Conservation (phyloP, 163 green algal genomes). For the Scenedesmus sp. region DNA sequence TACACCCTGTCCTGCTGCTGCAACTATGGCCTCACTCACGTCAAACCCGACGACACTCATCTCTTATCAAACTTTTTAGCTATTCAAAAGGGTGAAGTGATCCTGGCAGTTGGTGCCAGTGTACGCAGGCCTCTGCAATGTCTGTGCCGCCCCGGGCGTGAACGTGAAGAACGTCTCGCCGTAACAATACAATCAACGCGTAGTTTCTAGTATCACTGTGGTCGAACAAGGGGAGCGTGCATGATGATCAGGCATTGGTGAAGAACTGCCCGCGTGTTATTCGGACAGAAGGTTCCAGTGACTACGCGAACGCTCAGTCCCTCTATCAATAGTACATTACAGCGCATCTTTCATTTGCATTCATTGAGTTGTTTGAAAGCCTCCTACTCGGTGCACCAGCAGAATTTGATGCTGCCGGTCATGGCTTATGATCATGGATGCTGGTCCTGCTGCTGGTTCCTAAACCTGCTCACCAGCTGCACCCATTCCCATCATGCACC, state of each 20-base stretch:
- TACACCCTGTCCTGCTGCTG: background rate
- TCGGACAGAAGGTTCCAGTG: constrained; percentile 2
- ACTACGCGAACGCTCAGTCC: background rate
- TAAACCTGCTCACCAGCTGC: background rate
- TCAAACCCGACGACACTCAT: constrained; percentile 54
- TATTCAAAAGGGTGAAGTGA: background rate
- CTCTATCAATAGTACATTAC: too few species aligned
- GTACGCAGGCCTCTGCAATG: background rate
- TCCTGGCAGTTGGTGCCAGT: background rate
- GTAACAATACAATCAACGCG: background rate
- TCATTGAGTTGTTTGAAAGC: too few species aligned
- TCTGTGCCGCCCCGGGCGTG: background rate
- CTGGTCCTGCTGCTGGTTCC: background rate
- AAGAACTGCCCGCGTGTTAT: background rate
- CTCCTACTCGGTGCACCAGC: background rate
- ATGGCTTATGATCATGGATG: too few species aligned
- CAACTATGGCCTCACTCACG: background rate
- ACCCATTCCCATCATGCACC: background rate
- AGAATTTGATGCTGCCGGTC: background rate
- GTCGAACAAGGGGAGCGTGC: background rate
- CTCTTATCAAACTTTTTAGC: background rate
- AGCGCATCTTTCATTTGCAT: too few species aligned
- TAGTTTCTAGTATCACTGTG: background rate
- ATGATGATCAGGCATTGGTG: constrained; percentile 2
- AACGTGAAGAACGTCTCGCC: background rate